Conservation (phyloP, 768 basidiomycete genomes). For the Kwoniella sp. region DNA sequence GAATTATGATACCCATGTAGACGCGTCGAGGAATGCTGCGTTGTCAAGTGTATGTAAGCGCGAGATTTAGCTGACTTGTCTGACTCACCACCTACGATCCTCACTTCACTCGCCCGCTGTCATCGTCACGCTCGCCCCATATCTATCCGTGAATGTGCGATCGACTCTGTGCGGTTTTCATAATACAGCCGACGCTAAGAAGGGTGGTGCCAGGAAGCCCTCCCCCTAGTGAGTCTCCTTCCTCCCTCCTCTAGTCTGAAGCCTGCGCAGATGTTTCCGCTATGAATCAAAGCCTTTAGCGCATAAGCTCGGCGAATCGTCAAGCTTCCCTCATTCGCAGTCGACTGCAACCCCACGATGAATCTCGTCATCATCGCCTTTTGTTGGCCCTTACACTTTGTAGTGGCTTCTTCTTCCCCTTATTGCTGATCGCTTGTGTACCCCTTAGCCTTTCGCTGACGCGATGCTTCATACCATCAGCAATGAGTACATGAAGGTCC, state of each 20-base stretch:
- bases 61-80: too few relatives aligned
- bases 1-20: background rate
- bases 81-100: too few relatives aligned
- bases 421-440: background rate
- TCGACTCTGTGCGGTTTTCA: too few relatives aligned
- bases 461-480: slow-evolving; percentile 23
- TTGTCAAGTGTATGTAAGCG: too few relatives aligned
- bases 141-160: too few relatives aligned
- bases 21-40: background rate
- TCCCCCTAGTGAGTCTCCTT: slow-evolving; percentile 44
- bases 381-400: background rate
- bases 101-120: slow-evolving; percentile 8
- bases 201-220: slow-evolving; percentile 34
- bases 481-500: slow-evolving; percentile 54
- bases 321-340: too few relatives aligned
- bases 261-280: too few relatives aligned
- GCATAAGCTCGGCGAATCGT: too few relatives aligned
- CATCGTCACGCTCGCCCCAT: slow-evolving; percentile 9
- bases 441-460: too few relatives aligned
- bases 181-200: slow-evolving; percentile 34
- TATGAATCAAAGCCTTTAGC: too few relatives aligned
- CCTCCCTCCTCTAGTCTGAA: slow-evolving; percentile 14
- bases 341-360: background rate
- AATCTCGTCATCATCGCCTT: background rate
- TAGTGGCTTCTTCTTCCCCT: slow-evolving; percentile 2